Conservation (phyloP, 2,329 filamentous ascomycete species). For the Drechslerella stenobrocha region DNA sequence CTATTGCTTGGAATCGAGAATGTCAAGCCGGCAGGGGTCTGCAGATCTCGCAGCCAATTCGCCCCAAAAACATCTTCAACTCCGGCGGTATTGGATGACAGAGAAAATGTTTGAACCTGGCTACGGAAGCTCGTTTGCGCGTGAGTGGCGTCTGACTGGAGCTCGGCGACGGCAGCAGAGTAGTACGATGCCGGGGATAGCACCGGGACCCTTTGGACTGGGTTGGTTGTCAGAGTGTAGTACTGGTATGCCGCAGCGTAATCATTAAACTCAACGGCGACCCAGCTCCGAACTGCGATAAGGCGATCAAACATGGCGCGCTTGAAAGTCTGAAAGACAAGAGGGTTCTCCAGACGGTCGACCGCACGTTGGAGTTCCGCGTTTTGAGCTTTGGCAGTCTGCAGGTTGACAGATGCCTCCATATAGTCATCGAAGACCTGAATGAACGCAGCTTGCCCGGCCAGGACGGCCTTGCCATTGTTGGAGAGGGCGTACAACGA, state of each 20-base stretch:
- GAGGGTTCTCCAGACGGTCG: conserved; percentile 24
- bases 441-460: conserved; percentile 38
- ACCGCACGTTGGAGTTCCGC: conserved; percentile 25
- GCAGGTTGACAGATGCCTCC: conserved; percentile 36
- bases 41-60: conserved; percentile 31
- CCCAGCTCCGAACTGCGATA: conserved; percentile 43
- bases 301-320: conserved; percentile 47
- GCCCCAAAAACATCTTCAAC: conserved; percentile 12
- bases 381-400: conserved; percentile 33
- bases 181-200: conserved; percentile 39
- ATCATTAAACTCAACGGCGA: conserved; percentile 41
- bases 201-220: conserved; percentile 19
- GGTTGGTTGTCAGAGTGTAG: conserved; percentile 23
- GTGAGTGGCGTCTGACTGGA: conserved; percentile 37
- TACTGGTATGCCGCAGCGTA: conserved; percentile 41
- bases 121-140: conserved; percentile 42
- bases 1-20: conserved; percentile 40
- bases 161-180: conserved; percentile 29
- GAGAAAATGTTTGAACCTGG: conserved; percentile 30
- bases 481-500: conserved; percentile 33
- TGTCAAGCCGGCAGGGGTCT: conserved; percentile 19
- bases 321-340: conserved; percentile 43
- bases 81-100: conserved; percentile 12
- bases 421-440: conserved; percentile 45
- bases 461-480: conserved; percentile 35